Conservation (phyloP, 331 rosid species). For the Malus hybrid region DNA sequence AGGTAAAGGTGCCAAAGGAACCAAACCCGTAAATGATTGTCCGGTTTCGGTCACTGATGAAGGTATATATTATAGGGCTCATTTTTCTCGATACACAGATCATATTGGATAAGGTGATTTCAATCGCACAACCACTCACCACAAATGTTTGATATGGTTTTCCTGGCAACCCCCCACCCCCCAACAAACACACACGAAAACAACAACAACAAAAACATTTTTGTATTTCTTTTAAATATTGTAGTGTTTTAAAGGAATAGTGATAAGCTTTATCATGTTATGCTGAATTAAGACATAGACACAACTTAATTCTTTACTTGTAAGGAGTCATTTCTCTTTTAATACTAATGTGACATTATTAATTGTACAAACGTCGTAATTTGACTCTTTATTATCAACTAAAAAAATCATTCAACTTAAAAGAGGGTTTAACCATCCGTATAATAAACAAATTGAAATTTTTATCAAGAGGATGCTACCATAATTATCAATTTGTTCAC, state of each 20-base stretch:
- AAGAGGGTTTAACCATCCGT: too few relatives aligned
- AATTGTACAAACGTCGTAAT: background rate
- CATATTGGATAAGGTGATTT: slow-evolving; percentile 9
- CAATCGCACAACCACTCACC: slow-evolving; percentile 15
- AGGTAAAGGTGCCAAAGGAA: background rate
- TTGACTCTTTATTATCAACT: too few relatives aligned
- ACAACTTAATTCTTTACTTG: rapidly evolving
- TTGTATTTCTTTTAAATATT: background rate
- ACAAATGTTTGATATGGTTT: slow-evolving; percentile 4
- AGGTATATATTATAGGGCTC: slow-evolving; percentile 29
- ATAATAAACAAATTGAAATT: too few relatives aligned
- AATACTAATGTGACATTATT: background rate
- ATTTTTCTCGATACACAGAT: background rate
- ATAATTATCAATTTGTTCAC: too few relatives aligned
- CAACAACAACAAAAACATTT: background rate
- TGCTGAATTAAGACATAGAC: background rate
- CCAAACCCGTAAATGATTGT: slow-evolving; percentile 8
- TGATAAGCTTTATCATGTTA: background rate
- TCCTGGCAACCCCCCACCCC: background rate
- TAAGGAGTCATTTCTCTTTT: too few relatives aligned
- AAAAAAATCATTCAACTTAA: too few relatives aligned
- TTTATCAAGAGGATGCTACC: too few relatives aligned
- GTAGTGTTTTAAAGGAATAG: background rate
- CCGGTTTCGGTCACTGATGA: slow-evolving; percentile 30
- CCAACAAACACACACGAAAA: too few relatives aligned